Conservation (phyloP, 2,329 filamentous ascomycete genomes). For the Apiospora pterosperma region DNA sequence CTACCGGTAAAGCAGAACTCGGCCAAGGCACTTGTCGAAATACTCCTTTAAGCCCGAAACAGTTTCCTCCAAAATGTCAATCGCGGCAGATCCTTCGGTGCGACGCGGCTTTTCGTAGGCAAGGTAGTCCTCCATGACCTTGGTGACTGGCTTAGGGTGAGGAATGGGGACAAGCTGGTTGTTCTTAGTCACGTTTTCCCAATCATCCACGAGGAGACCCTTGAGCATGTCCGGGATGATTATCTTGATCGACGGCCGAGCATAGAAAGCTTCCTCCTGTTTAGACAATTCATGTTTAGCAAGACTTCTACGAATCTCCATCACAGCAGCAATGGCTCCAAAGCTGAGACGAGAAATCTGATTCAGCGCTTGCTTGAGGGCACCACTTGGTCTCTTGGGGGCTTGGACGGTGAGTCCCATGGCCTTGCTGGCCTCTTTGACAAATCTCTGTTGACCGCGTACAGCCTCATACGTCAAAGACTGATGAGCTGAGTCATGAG, state of each 20-base stretch:
- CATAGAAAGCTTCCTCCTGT: conserved; percentile 86
- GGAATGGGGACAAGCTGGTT: conserved; percentile 85
- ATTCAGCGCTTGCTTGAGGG: not conserved
- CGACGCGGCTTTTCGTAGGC: conserved; percentile 66
- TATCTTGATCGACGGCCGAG: conserved; percentile 80
- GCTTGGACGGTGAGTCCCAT: not conserved
- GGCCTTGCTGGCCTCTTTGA: not conserved
- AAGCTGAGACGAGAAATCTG: not conserved
- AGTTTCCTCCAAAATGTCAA: conserved; percentile 87
- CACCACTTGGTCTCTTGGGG: not conserved
- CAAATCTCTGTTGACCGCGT: not conserved
- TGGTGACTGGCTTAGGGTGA: conserved; percentile 67
- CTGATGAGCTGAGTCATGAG: not conserved
- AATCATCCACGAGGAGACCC: conserved; percentile 91
- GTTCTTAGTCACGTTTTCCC: conserved; percentile 98
- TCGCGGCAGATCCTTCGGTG: conserved; percentile 62
- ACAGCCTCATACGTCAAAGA: not conserved
- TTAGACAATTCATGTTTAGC: not conserved
- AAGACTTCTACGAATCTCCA: not conserved
- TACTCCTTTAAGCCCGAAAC: conserved; percentile 85
- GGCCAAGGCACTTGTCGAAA: conserved; percentile 85
- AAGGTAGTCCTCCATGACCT: conserved; percentile 79
- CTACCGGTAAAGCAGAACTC: conserved; percentile 80
- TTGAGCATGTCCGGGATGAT: conserved; percentile 87
- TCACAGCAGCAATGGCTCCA: not conserved